Conservation (phyloP, 2,329 filamentous ascomycete genomes). For the Passalora sequoiae region DNA sequence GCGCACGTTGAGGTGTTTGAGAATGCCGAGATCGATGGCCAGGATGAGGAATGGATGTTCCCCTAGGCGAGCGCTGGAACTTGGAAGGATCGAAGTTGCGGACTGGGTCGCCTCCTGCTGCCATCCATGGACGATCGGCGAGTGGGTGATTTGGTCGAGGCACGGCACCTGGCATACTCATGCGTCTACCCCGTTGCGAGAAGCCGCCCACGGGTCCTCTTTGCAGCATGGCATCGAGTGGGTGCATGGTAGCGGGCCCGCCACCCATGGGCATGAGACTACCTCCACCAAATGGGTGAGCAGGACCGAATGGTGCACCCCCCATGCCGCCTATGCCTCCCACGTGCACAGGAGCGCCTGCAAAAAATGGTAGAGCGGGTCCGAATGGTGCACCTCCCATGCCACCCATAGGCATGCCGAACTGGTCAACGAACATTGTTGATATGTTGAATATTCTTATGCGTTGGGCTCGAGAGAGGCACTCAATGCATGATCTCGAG, state of each 20-base stretch:
- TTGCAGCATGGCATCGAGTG: not conserved
- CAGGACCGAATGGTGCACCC: not conserved
- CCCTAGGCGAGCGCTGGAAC: not conserved
- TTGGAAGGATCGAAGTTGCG: slow-evolving; percentile 3
- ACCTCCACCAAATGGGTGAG: too few species aligned
- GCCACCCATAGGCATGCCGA: not conserved
- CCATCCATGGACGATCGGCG: not conserved
- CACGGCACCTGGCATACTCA: not conserved
- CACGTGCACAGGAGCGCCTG: not conserved
- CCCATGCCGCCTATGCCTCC: not conserved
- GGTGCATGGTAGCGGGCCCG: not conserved
- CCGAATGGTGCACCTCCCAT: not conserved
- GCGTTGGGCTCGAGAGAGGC: too few species aligned
- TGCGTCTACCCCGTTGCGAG: not conserved
- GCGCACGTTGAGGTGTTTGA: not conserved
- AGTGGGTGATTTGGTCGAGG: not conserved
- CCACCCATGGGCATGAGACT: not conserved
- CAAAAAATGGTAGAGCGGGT: too few species aligned
- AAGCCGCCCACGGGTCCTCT: not conserved
- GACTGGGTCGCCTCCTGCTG: not conserved
- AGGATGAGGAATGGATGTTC: not conserved
- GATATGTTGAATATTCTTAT: too few species aligned
- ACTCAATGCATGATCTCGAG: too few species aligned
- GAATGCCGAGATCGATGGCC: not conserved
- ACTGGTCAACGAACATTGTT: too few species aligned